Evolutionary conservation across 495 filamentous ascomycete species (phyloP), one percentile per base, ranked within the genome.

Genomic region (Echria macrotheca): DNA sequence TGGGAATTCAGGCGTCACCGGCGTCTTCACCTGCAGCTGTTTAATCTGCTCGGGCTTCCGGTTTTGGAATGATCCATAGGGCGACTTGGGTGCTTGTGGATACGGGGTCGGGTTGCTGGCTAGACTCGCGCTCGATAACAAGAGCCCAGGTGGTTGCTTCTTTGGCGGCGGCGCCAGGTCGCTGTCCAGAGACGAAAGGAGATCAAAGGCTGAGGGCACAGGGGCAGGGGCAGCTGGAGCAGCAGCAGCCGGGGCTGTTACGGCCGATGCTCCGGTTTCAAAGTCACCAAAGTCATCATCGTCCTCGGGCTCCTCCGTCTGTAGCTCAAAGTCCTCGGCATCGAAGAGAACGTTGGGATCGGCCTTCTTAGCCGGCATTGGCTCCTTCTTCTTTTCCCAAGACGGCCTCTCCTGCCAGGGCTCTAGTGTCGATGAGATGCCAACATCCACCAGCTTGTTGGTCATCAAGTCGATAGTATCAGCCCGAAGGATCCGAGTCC

Each of bases 261-360:
- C 28, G 0, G 50, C 42, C 2, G 53, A 14, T 7, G 58, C 47
- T 26, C 65, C 68, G 0, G 69, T 62, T 50, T 74, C 73, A 43
- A 76, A 76, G 38, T 76, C 73, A 21, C 72, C 73, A 56, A 75
- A 74, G n/a, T 75, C 72, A 28, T 74, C 69, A 18, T 71, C 72
- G 5, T 42, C 59, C 0, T 63, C 60, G 22, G 23, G 41, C 11
- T 21, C 39, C 5, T 24, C 49, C 7, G 59, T 56, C 4, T 61
- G 60, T 3, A 60, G 61, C 31, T 70, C 69, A 36, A 73, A 74
- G 35, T 76, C 68, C 26, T 70, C 71, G 47, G 71, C 73, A 48
- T 76, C 72, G 42, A 76, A 76, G 6, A 76, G 54, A 3, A 76
- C 71, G 31, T 69, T 70, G 7, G 70, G 63, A 26, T 76, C 58